These are phyloP conservation scores for Rhodofomes roseus DNA, from an alignment of 1,284 basidiomycete species.

Conservation along the genomic window DNA sequence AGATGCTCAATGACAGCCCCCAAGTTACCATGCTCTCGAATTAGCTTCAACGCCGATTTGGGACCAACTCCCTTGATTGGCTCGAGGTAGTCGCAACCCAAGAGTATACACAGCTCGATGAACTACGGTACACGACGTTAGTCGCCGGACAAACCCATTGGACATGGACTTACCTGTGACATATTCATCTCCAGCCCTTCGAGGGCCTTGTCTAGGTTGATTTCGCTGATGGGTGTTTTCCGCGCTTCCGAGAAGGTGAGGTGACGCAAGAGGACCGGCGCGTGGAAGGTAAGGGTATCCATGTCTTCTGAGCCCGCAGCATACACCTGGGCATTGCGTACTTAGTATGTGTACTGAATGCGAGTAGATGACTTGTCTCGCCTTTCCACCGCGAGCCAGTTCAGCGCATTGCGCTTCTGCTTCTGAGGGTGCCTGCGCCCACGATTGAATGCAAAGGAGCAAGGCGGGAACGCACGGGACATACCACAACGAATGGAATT, in stretches of 20 bases:
- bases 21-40: conserved; percentile 85
- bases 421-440: conserved; percentile 87
- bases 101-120: conserved; percentile 93
- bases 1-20: conserved; percentile 80
- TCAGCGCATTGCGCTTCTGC: conserved; percentile 99
- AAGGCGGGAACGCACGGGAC: conserved; percentile 22
- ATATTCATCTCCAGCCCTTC: conserved; percentile 91
- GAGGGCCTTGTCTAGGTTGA: conserved; percentile 79
- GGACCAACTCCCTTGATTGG: conserved; percentile 95
- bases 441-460: not conserved
- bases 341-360: not conserved
- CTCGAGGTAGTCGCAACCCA: conserved; percentile 98
- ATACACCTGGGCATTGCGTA: conserved; percentile 61
- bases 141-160: not conserved
- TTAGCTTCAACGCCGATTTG: conserved; percentile 92
- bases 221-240: conserved; percentile 96
- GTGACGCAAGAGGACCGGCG: conserved; percentile 91
- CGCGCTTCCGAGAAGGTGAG: conserved; percentile 99
- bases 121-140: conserved; percentile 52
- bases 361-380: conserved; percentile 22
- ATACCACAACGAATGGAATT: conserved; percentile 87
- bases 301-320: conserved; percentile 99
- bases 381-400: conserved; percentile 92
- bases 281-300: conserved; percentile 96
- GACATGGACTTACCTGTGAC: conserved; percentile 59